phyloP scores from a whole-genome alignment of 148 eudicot species.

The Tetragonia tetragonoides region DNA sequence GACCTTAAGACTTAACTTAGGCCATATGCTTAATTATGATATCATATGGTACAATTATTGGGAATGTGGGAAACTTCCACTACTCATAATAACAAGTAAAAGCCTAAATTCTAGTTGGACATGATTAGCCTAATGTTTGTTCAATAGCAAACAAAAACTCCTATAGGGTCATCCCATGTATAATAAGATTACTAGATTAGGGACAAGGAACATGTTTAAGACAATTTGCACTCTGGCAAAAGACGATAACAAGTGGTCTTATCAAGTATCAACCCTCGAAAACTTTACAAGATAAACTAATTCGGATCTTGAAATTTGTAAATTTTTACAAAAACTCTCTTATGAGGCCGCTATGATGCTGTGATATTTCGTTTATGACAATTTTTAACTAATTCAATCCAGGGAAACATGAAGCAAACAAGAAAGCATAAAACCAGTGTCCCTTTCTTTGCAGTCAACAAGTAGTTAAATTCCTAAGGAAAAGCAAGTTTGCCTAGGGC shows the following conservation, averaged over 20 bases:
- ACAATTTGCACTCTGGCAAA: not conserved
- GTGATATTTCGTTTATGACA: too few species aligned
- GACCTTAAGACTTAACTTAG: constrained; percentile 3
- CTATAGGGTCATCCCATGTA: not conserved
- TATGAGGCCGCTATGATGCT: too few species aligned
- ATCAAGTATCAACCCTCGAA: too few species aligned
- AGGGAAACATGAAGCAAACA: not conserved
- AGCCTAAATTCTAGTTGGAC: constrained; percentile 10
- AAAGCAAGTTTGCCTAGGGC: not conserved
- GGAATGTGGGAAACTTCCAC: constrained; percentile 26
- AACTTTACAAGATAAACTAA: too few species aligned
- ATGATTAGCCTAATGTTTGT: constrained; percentile 22
- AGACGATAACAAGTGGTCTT: too few species aligned
- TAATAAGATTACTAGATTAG: too few species aligned
- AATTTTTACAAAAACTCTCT: too few species aligned
- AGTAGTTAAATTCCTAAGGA: not conserved
- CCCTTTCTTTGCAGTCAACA: not conserved
- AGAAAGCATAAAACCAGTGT: not conserved
- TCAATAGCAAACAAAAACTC: too few species aligned
- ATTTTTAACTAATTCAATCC: not conserved
- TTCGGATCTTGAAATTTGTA: too few species aligned
- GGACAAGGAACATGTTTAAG: not conserved
- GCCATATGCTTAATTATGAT: constrained; percentile 21
- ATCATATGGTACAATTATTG: constrained; percentile 27
- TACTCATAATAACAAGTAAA: constrained; percentile 5